phyloP scores from a whole-genome alignment of 106 monocot species.

The Platanthera zijinensis region DNA sequence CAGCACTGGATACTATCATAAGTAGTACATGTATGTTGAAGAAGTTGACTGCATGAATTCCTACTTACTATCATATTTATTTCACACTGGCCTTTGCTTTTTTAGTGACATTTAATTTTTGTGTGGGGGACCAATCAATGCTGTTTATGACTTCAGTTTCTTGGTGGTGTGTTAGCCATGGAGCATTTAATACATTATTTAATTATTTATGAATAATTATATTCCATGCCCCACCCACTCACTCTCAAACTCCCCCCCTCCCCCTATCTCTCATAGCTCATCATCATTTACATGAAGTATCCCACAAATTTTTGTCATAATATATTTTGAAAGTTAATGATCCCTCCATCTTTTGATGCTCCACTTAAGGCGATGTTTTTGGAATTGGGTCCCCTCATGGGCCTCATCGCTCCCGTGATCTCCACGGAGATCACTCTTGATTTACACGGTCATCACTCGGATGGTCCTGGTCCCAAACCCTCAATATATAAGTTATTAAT shows the following conservation, averaged over 20 bases:
- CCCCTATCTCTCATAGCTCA: not conserved
- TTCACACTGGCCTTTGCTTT: not conserved
- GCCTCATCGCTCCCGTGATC: too few species aligned
- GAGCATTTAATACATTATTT: not conserved
- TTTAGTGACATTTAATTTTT: not conserved
- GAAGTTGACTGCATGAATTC: not conserved
- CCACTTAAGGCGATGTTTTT: slow-evolving; percentile 2
- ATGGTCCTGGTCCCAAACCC: too few species aligned
- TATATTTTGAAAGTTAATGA: not conserved
- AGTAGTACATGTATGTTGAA: not conserved
- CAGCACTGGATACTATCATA: not conserved
- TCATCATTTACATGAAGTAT: not conserved
- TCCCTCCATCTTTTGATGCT: not conserved
- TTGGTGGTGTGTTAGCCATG: not conserved
- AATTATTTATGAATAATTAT: not conserved
- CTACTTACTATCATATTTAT: not conserved
- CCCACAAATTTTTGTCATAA: not conserved
- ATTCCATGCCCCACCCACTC: not conserved
- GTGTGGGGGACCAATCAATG: not conserved
- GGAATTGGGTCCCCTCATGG: slow-evolving; percentile 18
- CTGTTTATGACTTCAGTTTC: not conserved
- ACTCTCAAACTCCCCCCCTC: not conserved
- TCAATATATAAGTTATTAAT: too few species aligned
- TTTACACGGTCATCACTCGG: too few species aligned
- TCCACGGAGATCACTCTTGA: too few species aligned